phyloP scores from a whole-genome alignment of 441 rosid species.

The Melastoma candidum region DNA sequence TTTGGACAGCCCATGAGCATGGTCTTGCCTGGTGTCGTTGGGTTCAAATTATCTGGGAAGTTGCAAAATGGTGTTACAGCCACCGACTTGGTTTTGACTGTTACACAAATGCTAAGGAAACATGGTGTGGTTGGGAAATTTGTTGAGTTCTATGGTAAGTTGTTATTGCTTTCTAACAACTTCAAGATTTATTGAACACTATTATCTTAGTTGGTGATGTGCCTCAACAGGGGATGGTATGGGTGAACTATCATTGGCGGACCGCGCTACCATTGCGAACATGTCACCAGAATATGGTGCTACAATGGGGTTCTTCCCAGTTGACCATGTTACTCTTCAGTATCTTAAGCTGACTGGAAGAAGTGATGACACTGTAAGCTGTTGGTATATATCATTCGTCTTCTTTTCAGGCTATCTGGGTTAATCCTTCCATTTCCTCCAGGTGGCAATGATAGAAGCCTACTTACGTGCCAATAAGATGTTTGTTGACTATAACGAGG shows the following conservation, averaged over 20 bases:
- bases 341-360: constrained; percentile 59
- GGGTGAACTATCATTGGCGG: constrained; percentile 50
- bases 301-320: constrained; percentile 73
- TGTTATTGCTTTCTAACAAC: not conserved
- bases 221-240: constrained; percentile 41
- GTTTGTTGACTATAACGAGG: constrained; percentile 59
- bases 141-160: constrained; percentile 51
- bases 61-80: constrained; percentile 53
- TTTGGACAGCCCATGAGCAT: constrained; percentile 59
- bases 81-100: constrained; percentile 59
- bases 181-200: not conserved
- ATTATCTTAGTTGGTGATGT: too few relatives aligned
- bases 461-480: constrained; percentile 57
- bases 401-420: constrained; percentile 4
- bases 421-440: not conserved
- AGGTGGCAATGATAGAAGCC: constrained; percentile 58
- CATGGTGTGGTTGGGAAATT: constrained; percentile 69
- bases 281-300: constrained; percentile 78
- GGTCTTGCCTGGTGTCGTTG: constrained; percentile 66
- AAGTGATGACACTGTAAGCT: constrained; percentile 49
- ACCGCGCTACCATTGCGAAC: constrained; percentile 61
- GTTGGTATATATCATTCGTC: constrained; percentile 5
- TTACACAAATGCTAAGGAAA: constrained; percentile 56
- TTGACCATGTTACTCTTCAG: constrained; percentile 56
- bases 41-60: constrained; percentile 46